Evolutionary conservation across 1,139 yeast species (phyloP).

Genomic region (Debaryomycetaceae sp.): DNA sequence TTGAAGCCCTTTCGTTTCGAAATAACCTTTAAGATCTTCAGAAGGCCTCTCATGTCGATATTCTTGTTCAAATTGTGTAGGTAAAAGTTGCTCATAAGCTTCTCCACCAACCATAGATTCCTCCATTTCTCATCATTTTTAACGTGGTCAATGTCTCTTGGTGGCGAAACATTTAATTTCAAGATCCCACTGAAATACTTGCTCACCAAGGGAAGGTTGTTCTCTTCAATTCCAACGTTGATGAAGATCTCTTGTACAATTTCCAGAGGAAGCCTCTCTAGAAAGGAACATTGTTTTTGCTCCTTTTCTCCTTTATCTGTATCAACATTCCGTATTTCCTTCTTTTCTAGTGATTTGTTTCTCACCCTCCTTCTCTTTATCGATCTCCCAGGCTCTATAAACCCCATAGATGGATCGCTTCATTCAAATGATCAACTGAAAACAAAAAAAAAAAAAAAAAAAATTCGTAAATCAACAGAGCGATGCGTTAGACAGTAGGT

Average conservation of each 20-base stretch:
- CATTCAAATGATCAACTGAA: neutral
- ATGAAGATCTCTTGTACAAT: conserved; percentile 29
- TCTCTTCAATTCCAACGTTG: conserved; percentile 24
- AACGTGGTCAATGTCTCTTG: conserved; percentile 7
- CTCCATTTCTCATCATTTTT: conserved; percentile 10
- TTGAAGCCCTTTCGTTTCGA: conserved; percentile 1
- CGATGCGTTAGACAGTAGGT: neutral
- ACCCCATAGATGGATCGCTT: conserved; percentile 25
- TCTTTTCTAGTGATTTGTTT: neutral
- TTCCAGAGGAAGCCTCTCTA: conserved; percentile 30
- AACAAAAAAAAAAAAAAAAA: conserved; percentile 3
- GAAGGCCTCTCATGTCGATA: conserved; percentile 7
- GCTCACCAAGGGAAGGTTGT: conserved; percentile 24
- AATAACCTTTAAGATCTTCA: conserved; percentile 8
- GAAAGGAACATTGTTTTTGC: conserved; percentile 5
- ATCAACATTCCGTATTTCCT: neutral
- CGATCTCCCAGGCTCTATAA: conserved; percentile 23
- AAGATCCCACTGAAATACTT: conserved; percentile 16
- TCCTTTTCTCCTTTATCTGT: neutral
- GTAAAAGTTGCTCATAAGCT: conserved; percentile 15
- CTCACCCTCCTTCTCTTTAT: conserved; percentile 6
- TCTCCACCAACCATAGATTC: conserved; percentile 12
- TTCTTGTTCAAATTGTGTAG: conserved; percentile 18
- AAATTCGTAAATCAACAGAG: neutral
- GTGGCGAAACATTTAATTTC: conserved; percentile 10